A percentile compares a stretch with the other conserved stretches of the same genome.
phyloP scores from a whole-genome alignment of 345 rosid species.

The Gossypium anomalum region DNA sequence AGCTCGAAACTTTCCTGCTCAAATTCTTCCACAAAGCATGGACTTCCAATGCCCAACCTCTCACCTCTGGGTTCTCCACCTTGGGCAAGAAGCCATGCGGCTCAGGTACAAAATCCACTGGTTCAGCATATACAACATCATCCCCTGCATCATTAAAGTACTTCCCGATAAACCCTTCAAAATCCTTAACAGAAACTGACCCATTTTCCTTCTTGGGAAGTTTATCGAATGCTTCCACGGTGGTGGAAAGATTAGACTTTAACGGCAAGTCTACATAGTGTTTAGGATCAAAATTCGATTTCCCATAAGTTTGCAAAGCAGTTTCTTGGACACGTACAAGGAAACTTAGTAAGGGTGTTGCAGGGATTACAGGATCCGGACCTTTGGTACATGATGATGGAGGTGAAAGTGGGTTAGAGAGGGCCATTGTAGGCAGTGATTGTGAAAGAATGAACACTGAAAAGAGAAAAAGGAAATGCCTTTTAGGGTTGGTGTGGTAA shows the following conservation, averaged over 20 bases:
- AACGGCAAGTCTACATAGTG: conserved; percentile 64
- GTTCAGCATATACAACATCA: conserved; percentile 50
- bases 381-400: conserved; percentile 4
- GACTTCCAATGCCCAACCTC: conserved; percentile 74
- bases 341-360: conserved; percentile 47
- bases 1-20: conserved; percentile 50
- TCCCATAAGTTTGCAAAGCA: conserved; percentile 46
- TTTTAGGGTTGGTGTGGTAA: conserved; percentile 2
- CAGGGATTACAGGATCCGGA: conserved; percentile 30
- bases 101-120: conserved; percentile 57
- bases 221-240: conserved; percentile 42
- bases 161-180: conserved; percentile 19
- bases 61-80: conserved; percentile 57
- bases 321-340: conserved; percentile 61
- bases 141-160: conserved; percentile 53
- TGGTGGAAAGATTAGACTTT: conserved; percentile 37
- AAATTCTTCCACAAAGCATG: conserved; percentile 78
- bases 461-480: not conserved
- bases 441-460: conserved; percentile 2
- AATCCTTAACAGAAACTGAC: conserved; percentile 27
- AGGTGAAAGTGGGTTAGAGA: not conserved
- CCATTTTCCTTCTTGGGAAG: conserved; percentile 39
- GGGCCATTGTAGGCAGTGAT: conserved; percentile 19
- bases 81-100: conserved; percentile 61
- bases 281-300: conserved; percentile 56